Conservation (phyloP, 192 early-diverging fungal species). For the Pilaira anomala region DNA sequence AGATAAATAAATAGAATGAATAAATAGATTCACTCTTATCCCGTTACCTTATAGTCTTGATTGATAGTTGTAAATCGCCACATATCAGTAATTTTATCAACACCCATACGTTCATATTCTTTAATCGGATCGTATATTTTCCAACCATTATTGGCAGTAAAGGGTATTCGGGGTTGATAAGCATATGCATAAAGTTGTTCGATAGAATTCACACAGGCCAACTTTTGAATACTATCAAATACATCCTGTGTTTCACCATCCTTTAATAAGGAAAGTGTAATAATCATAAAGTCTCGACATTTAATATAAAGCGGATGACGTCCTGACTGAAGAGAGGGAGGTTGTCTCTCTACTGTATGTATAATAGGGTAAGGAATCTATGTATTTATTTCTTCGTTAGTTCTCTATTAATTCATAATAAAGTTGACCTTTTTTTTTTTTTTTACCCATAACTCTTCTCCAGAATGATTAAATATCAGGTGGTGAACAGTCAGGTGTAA, state of each 20-base stretch:
- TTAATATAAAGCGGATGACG: constrained; percentile 56
- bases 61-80: constrained; percentile 86
- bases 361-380: constrained; percentile 85
- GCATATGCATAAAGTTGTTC: constrained; percentile 78
- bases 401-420: not conserved
- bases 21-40: not conserved
- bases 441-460: constrained; percentile 67
- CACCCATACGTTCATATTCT: constrained; percentile 86
- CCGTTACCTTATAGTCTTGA: constrained; percentile 64
- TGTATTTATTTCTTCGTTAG: not conserved
- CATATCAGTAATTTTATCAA: constrained; percentile 52
- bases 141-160: constrained; percentile 57
- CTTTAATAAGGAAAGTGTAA: constrained; percentile 63
- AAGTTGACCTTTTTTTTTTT: not conserved
- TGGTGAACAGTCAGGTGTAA: constrained; percentile 78
- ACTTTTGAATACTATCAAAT: constrained; percentile 73
- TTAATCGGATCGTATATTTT: constrained; percentile 65
- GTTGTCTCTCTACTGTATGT: constrained; percentile 73
- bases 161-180: constrained; percentile 52
- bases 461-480: constrained; percentile 59
- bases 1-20: constrained; percentile 4
- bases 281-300: constrained; percentile 80
- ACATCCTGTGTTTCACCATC: constrained; percentile 73
- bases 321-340: constrained; percentile 39
- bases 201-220: constrained; percentile 73